Conservation (phyloP, 129 eudicot species). For the Ambrosia trifida region DNA sequence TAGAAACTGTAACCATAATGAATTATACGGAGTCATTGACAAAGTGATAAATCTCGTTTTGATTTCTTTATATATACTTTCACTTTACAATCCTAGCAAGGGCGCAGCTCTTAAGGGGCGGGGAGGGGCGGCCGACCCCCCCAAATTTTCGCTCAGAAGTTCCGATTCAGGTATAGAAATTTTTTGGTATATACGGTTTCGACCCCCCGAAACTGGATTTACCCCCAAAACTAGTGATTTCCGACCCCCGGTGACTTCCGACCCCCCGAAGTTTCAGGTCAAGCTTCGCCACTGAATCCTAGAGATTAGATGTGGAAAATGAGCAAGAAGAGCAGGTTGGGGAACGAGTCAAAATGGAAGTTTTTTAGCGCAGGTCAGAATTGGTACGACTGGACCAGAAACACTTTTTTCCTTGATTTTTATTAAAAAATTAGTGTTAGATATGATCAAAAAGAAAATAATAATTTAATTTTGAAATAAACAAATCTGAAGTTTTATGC, state of each 20-base stretch:
- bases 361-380: background rate
- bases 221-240: too few species aligned
- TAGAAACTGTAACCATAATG: constrained; percentile 3
- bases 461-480: background rate
- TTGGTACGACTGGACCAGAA: background rate
- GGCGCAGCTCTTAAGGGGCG: too few species aligned
- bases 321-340: background rate
- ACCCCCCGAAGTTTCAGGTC: too few species aligned
- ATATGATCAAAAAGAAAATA: background rate
- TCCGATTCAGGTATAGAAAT: too few species aligned
- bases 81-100: background rate
- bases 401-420: background rate
- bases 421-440: background rate
- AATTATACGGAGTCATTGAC: background rate
- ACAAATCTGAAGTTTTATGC: background rate
- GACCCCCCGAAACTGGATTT: too few species aligned
- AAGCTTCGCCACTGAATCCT: too few species aligned
- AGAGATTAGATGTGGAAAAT: background rate
- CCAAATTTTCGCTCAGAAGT: too few species aligned
- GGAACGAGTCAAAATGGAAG: background rate
- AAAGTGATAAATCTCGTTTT: background rate
- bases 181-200: too few species aligned
- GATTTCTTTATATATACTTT: background rate
- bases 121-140: too few species aligned
- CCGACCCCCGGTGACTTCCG: too few species aligned